Base-by-base conservation (phyloP, 2,329 filamentous ascomycete species). In the Ophiosphaerella narmari region DNA sequence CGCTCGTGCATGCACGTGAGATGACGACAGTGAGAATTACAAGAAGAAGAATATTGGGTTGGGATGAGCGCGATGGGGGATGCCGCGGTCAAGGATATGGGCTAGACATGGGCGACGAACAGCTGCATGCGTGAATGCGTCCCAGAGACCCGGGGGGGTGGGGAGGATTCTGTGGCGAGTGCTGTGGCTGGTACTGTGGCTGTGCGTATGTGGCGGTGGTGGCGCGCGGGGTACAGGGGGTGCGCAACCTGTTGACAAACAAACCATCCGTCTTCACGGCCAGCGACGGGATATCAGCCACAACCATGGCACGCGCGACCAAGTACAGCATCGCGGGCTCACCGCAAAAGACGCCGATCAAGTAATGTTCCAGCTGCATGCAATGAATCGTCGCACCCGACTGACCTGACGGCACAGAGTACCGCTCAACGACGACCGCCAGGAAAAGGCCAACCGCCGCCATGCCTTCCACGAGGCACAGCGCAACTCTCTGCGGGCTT, bases 341-440 rank as follows among this genome's bases (percentile, higher is more conserved):
- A 53, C 80, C 78, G 57, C 80, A 80, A 59, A 82, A 80, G 62
- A 59, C 64, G 33, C 55, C 65, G 9, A 62, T 70, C 11, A 71
- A 65, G 68, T 71, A 45, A 26, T 57, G 18, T n/a, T 11, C 24
- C 33, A 18, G 12, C 7, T 11, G 8, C 9, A 12, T 18, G 5
- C n/a, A 26, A 3, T 9, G 7, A 29, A 29, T 39, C n/a, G 5
- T 13, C 6, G 12, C 18, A 12, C 18, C 21, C 13, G 16, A 21
- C 46, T 62, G 42, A 59, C 44, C 13, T 31, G 11, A 29, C 26
- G 11, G 2, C 14, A 21, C 65, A 96, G 91, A 72, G 95, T 99
- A 52, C 92, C 94, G 32, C 84, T 99, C 56, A 97, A 97, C 78
- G 94, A 99, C 78, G 94, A 99, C 80, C 87, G 85, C 53, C 86